A percentile compares a stretch with the other conserved stretches of the same genome.
These are phyloP conservation scores for Diphasiastrum complanatum DNA, from an alignment of 83 land plant species.

Conservation along the genomic window DNA sequence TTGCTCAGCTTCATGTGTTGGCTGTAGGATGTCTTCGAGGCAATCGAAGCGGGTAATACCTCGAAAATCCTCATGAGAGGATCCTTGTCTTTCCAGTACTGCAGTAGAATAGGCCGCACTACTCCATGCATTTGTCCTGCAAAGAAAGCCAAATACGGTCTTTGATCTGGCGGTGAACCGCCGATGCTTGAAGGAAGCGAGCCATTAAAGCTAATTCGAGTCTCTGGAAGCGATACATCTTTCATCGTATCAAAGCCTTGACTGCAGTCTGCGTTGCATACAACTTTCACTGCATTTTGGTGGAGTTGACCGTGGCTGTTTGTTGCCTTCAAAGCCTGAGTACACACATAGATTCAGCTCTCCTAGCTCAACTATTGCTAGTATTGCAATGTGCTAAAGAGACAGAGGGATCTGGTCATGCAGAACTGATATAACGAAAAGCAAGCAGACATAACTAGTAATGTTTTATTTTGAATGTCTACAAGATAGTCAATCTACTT, in stretches of 20 bases:
- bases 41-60: background rate
- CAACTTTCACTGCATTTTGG: conserved; percentile 16
- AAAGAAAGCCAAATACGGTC: conserved; percentile 23
- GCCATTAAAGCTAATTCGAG: background rate
- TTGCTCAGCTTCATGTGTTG: conserved; percentile 20
- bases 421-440: too few species aligned
- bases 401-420: too few species aligned
- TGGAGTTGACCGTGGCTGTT: conserved; percentile 8
- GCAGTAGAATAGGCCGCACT: conserved; percentile 10
- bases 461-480: too few species aligned
- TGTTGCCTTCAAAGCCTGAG: too few species aligned
- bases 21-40: background rate
- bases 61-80: conserved; percentile 3
- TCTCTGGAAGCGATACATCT: conserved; percentile 21
- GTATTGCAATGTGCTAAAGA: too few species aligned
- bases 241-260: background rate
- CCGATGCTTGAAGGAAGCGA: background rate
- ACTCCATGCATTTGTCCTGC: conserved; percentile 25
- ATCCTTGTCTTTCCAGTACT: conserved; percentile 13
- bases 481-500: too few species aligned
- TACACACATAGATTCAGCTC: too few species aligned
- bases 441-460: too few species aligned
- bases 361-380: too few species aligned
- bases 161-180: background rate
- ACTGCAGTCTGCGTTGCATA: conserved; percentile 22